Evolutionary conservation across 2,329 filamentous ascomycete genomes (phyloP).

Genomic region (Colletotrichum somersetense): DNA sequence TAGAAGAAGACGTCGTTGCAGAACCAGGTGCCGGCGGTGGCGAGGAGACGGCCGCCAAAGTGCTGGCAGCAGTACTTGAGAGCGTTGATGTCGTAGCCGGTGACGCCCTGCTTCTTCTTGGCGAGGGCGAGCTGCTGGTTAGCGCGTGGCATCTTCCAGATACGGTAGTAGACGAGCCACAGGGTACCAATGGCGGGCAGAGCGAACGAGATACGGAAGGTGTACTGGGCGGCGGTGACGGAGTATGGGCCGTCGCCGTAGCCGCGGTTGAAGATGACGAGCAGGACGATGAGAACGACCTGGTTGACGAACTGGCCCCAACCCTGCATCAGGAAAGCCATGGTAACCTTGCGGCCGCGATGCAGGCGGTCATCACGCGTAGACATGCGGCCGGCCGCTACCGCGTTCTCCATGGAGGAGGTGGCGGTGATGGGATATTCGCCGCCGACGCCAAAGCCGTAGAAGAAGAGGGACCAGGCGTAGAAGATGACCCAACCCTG

Average conservation of each 20-base stretch:
- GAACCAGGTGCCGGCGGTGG: constrained; percentile 92
- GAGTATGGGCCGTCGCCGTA: constrained; percentile 83
- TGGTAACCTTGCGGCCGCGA: constrained; percentile 94
- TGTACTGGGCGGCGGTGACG: constrained; percentile 83
- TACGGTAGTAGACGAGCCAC: constrained; percentile 96
- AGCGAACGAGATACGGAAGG: constrained; percentile 92
- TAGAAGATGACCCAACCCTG: constrained; percentile 99
- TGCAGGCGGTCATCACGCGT: constrained; percentile 94
- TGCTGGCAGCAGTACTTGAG: constrained; percentile 82
- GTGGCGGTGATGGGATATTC: constrained; percentile 98
- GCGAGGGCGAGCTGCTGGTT: constrained; percentile 84
- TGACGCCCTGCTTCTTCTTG: constrained; percentile 84
- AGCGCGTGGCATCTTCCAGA: constrained; percentile 92
- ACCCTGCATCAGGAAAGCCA: constrained; percentile 97
- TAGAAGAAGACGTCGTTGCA: constrained; percentile 99
- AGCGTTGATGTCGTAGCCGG: constrained; percentile 91
- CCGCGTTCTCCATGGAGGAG: constrained; percentile 91
- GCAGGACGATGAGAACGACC: constrained; percentile 84
- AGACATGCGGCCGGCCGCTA: constrained; percentile 87
- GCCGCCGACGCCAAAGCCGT: constrained; percentile 75
- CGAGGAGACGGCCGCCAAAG: constrained; percentile 88
- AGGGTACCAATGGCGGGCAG: constrained; percentile 91
- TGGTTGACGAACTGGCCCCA: constrained; percentile 99
- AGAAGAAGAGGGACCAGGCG: constrained; percentile 92
- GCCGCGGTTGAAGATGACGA: constrained; percentile 77